phyloP scores from a whole-genome alignment of 116 monocot species.

The Trichopus zeylanicus region DNA sequence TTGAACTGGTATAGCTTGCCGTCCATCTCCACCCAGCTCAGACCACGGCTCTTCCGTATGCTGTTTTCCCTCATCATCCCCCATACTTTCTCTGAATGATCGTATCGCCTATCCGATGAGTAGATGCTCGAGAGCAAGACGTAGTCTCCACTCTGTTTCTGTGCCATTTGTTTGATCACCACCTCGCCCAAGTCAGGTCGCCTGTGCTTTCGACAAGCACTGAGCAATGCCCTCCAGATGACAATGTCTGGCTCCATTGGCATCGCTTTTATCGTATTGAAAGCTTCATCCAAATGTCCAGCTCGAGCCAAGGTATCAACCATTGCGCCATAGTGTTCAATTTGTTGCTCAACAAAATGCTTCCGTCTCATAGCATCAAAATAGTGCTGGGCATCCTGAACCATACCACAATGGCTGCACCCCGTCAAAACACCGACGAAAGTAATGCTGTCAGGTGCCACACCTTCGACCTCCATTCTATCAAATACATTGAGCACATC shows the following conservation, averaged over 20 bases:
- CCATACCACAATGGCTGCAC: conserved; percentile 51
- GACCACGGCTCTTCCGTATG: conserved; percentile 33
- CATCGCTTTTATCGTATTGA: conserved; percentile 31
- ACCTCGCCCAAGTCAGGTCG: conserved; percentile 25
- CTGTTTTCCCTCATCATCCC: conserved; percentile 29
- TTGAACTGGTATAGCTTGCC: conserved; percentile 32
- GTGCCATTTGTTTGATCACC: conserved; percentile 14
- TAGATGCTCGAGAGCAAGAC: conserved; percentile 43
- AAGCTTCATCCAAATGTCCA: conserved; percentile 48
- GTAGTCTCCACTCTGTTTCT: conserved; percentile 31
- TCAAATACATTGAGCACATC: conserved; percentile 25
- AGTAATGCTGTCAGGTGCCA: conserved; percentile 40
- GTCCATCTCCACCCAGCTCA: conserved; percentile 65
- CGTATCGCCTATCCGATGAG: conserved; percentile 24
- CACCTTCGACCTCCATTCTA: conserved; percentile 29
- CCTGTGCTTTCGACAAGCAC: conserved; percentile 37
- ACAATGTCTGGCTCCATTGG: conserved; percentile 35
- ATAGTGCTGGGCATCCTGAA: conserved; percentile 27
- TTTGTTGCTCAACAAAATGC: conserved; percentile 31
- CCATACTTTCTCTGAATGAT: conserved; percentile 36
- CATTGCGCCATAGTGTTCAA: conserved; percentile 53
- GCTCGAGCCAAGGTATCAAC: conserved; percentile 53
- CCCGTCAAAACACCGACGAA: conserved; percentile 51
- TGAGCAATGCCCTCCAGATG: conserved; percentile 60
- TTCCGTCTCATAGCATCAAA: conserved; percentile 31